Conservation (phyloP, 257 asterid species). For the Leptodermis oblonga region DNA sequence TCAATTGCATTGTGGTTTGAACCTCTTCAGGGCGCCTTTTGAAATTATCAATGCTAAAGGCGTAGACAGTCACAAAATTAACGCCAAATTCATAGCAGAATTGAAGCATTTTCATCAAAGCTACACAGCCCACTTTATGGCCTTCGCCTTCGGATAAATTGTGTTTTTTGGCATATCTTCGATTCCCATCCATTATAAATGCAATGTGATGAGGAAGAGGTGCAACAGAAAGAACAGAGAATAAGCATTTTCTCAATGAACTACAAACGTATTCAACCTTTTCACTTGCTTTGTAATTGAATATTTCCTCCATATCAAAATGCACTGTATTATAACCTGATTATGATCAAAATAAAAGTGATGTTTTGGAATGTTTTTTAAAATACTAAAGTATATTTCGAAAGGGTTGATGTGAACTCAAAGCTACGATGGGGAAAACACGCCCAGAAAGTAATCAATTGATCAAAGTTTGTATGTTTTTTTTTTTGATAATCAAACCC, state of each 20-base stretch:
- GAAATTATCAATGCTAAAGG: conserved; percentile 84
- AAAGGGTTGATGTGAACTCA: no score
- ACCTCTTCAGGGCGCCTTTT: conserved; percentile 77
- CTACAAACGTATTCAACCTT: conserved; percentile 9
- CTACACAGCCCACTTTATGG: conserved; percentile 49
- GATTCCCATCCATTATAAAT: conserved; percentile 82
- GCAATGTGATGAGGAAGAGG: conserved; percentile 67
- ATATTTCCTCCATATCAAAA: conserved; percentile 19
- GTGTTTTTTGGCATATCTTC: conserved; percentile 60
- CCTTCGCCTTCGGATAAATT: conserved; percentile 54
- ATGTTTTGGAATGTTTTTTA: no score
- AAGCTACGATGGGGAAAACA: no score
- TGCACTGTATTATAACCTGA: conserved; percentile 9
- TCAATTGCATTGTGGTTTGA: conserved; percentile 62
- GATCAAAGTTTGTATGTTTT: no score
- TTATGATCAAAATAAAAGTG: background rate
- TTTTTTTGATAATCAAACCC: no score
- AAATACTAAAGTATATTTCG: no score
- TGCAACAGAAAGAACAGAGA: conserved; percentile 47
- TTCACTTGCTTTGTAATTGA: conserved; percentile 6
- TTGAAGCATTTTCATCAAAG: conserved; percentile 56
- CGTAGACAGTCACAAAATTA: conserved; percentile 56
- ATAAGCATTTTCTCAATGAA: conserved; percentile 19
- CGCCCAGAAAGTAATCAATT: no score
- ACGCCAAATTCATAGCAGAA: conserved; percentile 65